phyloP scores from a whole-genome alignment of 2,329 filamentous ascomycete species.

The Diplodia corticola region DNA sequence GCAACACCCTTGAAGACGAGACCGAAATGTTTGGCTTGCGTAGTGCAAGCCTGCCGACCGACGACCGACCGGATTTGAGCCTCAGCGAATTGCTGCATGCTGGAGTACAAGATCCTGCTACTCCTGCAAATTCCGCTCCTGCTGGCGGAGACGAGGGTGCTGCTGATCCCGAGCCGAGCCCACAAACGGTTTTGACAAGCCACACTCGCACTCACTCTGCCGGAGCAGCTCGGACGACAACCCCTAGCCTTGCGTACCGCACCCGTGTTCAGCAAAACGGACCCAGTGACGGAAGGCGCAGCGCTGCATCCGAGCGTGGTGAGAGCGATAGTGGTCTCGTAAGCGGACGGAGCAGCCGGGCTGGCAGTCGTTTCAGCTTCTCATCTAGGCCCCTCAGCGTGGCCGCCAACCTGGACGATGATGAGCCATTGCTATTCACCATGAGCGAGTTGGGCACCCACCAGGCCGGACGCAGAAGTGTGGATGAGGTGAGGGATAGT shows the following conservation, averaged over 20 bases:
- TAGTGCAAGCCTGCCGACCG: constrained; percentile 67
- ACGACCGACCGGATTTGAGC: constrained; percentile 64
- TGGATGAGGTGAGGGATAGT: constrained; percentile 39
- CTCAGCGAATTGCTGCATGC: constrained; percentile 59
- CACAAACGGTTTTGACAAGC: not conserved
- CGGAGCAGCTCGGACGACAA: constrained; percentile 7
- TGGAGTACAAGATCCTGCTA: not conserved
- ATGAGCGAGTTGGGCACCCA: constrained; percentile 66
- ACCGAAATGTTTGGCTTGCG: constrained; percentile 62
- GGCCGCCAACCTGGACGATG: constrained; percentile 52
- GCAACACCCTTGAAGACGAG: constrained; percentile 63
- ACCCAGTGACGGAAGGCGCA: constrained; percentile 13
- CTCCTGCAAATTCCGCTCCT: not conserved
- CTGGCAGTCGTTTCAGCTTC: constrained; percentile 45
- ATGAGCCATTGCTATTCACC: constrained; percentile 71
- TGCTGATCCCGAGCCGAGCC: constrained; percentile 6
- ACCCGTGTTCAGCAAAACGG: constrained; percentile 6
- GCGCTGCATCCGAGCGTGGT: constrained; percentile 17
- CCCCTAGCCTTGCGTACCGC: constrained; percentile 17
- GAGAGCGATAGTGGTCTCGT: constrained; percentile 19
- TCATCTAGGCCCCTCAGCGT: constrained; percentile 37
- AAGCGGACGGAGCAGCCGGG: constrained; percentile 17
- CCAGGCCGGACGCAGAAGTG: constrained; percentile 36
- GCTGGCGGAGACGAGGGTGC: not conserved
- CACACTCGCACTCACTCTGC: constrained; percentile 11